Evolutionary conservation across 2,329 filamentous ascomycete genomes (phyloP).

Genomic region (Fusarium sp.): DNA sequence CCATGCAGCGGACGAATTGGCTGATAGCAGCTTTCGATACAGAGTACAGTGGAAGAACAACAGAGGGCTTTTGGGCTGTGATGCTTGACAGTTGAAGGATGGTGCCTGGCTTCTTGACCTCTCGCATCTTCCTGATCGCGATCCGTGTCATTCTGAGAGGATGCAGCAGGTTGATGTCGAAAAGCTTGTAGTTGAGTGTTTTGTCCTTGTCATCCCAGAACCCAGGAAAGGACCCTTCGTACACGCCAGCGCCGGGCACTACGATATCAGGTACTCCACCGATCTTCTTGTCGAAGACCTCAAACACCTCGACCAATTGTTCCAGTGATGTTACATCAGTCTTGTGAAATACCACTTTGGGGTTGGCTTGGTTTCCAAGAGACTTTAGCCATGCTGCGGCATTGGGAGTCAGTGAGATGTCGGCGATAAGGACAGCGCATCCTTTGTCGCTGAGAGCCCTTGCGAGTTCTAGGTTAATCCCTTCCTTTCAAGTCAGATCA

Average conservation of each 20-base stretch:
- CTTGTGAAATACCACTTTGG: not conserved
- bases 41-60: not conserved
- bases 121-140: not conserved
- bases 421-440: not conserved
- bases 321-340: not conserved
- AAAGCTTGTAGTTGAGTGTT: not conserved
- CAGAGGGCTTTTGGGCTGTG: not conserved
- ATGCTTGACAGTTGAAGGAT: not conserved
- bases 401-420: not conserved
- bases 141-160: not conserved
- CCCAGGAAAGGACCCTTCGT: not conserved
- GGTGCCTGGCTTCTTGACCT: not conserved
- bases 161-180: not conserved
- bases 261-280: not conserved
- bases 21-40: not conserved
- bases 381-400: not conserved
- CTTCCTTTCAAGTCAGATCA: not conserved
- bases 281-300: not conserved
- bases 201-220: not conserved
- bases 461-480: not conserved
- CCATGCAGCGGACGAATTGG: not conserved
- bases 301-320: not conserved
- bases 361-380: not conserved
- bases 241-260: not conserved
- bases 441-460: not conserved